Base-by-base conservation (phyloP, 208 protist genomes). In the Phytomonas sp. region DNA sequence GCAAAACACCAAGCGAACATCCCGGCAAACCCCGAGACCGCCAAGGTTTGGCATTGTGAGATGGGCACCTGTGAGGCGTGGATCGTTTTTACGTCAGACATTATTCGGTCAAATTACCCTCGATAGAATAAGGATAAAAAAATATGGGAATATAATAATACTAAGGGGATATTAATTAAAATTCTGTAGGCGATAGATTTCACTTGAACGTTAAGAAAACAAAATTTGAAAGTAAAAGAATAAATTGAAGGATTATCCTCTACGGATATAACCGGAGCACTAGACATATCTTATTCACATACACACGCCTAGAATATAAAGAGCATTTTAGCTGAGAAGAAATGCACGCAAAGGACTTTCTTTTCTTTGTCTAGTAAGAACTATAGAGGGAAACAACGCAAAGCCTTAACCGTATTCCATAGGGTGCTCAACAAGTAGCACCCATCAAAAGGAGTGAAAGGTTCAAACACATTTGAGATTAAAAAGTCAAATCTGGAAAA, bases 1-100 rank as follows among this genome's bases (percentile, higher is more conserved):
- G 92, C 78, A 71, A 97, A 89, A 77, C 79, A 77, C 94, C 94
- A 97, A 2, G 77, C 94, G 71, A 94, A 82, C 72, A 93, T 86
- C 65, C 94, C 94, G 56, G 90, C 84, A 70, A 81, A 69, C 32
- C 92, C 87, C 37, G 92, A 82, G 61, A 94, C 92, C 60, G 61
- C 56, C 37, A 97, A 74, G 56, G 87, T 92, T 76, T 87, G 82
- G 71, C 67, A 84, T 52, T 63, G 75, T 32, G 81, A 71, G 63
- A 89, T 76, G 32, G 75, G 36, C 36, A 78, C 36, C 29, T 79
- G 63, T n/a, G 72, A 32, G 59, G 70, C 52, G 14, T 34, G 32
- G 6, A 40, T 34, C 5, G 59, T 67, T 49, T 72, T 73, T 33
- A 64, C 52, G 33, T n/a, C 63, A 49, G 73, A 77, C 67, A 77